phyloP scores from a whole-genome alignment of 768 basidiomycete genomes.

The Hygrocybe punicea region DNA sequence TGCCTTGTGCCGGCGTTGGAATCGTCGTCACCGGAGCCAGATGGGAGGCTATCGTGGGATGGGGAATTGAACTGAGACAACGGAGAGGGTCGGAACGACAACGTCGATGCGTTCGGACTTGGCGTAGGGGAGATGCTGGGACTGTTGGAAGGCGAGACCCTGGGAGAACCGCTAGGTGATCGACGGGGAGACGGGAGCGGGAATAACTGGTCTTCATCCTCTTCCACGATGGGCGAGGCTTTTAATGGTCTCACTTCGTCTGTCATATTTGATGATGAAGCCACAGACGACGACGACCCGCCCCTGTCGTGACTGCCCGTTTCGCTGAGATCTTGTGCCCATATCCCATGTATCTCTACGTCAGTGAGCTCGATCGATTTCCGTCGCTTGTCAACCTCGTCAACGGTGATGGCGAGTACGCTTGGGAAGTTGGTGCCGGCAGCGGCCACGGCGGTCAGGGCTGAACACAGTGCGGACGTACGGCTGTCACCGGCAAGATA shows the following conservation, averaged over 20 bases:
- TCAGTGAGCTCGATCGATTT: constrained; percentile 40
- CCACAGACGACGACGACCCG: constrained; percentile 10
- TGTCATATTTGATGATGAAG: background rate
- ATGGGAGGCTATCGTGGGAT: constrained; percentile 21
- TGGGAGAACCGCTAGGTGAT: constrained; percentile 42
- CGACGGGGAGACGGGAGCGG: constrained; percentile 59
- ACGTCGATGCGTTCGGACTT: constrained; percentile 32
- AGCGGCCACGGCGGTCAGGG: constrained; percentile 1
- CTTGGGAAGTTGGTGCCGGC: constrained; percentile 1
- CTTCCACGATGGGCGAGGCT: constrained; percentile 48
- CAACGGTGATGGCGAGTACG: constrained; percentile 34
- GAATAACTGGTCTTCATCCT: constrained; percentile 55
- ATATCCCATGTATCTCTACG: constrained; percentile 9
- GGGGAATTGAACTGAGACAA: constrained; percentile 5
- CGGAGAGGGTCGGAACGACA: constrained; percentile 17
- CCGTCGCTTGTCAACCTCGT: constrained; percentile 61
- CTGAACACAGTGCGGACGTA: background rate
- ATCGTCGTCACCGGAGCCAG: constrained; percentile 8
- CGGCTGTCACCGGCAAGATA: constrained; percentile 14
- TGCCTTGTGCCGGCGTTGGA: constrained; percentile 6
- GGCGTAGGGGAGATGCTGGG: constrained; percentile 11
- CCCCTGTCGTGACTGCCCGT: background rate
- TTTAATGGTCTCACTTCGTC: constrained; percentile 14
- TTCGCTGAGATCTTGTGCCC: background rate
- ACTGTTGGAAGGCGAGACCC: constrained; percentile 22